Conservation (phyloP, 257 asterid genomes). For the Phtheirospermum japonicum region DNA sequence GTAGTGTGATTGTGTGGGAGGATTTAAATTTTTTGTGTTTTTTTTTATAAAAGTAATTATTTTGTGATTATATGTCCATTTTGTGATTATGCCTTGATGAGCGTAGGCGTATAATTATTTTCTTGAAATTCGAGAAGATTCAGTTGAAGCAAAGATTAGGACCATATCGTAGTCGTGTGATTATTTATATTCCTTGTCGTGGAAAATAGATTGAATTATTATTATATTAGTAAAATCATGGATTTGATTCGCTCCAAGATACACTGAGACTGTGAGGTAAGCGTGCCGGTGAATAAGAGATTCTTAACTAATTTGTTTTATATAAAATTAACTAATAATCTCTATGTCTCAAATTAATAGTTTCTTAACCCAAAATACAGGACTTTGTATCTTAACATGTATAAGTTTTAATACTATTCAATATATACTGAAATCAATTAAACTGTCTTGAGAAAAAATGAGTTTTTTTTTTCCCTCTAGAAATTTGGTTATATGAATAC, state of each 20-base stretch:
- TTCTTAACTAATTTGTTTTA: slow-evolving; percentile 7
- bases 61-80: neutral
- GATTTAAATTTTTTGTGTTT: slow-evolving; percentile 24
- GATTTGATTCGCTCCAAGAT: slow-evolving; percentile 34
- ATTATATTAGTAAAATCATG: neutral
- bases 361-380: too few relatives aligned
- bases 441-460: too few relatives aligned
- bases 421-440: too few relatives aligned
- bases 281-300: slow-evolving; percentile 40
- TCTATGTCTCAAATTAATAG: too few relatives aligned
- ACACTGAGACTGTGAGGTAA: slow-evolving; percentile 26
- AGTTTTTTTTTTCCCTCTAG: too few relatives aligned
- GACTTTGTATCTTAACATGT: too few relatives aligned
- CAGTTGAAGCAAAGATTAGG: too few relatives aligned
- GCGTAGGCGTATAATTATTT: slow-evolving; percentile 4
- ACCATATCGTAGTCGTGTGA: slow-evolving; percentile 15
- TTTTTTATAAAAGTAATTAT: neutral
- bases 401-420: too few relatives aligned
- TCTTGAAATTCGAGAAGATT: slow-evolving; percentile 36
- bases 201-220: slow-evolving; percentile 13
- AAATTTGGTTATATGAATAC: too few relatives aligned
- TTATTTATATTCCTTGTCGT: neutral
- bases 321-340: too few relatives aligned
- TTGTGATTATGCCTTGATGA: slow-evolving; percentile 2
- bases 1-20: slow-evolving; percentile 32